phyloP scores from a whole-genome alignment of 768 basidiomycete genomes.

The Clitopilus hobsonii region DNA sequence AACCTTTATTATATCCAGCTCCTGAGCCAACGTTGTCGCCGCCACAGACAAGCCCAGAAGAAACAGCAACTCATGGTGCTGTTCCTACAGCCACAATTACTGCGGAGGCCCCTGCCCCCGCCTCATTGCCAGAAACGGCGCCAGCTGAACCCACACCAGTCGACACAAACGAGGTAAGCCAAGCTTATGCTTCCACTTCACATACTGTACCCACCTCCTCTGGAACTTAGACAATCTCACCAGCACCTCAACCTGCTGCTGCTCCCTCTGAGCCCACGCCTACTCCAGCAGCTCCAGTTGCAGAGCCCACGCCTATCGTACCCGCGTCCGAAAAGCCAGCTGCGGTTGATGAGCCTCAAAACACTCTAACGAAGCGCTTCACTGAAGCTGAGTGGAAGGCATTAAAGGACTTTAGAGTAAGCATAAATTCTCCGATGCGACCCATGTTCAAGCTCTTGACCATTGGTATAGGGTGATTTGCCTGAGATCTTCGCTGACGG shows the following conservation, averaged over 20 bases:
- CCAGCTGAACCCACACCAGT: conserved; percentile 4
- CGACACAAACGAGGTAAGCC: background rate
- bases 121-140: background rate
- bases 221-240: background rate
- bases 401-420: conserved; percentile 62
- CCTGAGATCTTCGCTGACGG: conserved; percentile 54
- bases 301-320: conserved; percentile 8
- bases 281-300: conserved; percentile 5
- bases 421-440: too few relatives aligned
- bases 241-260: conserved; percentile 2
- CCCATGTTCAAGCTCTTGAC: background rate
- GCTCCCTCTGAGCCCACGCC: too few relatives aligned
- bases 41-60: conserved; percentile 12
- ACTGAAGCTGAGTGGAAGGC: conserved; percentile 70
- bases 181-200: too few relatives aligned
- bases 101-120: conserved; percentile 5
- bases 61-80: conserved; percentile 9
- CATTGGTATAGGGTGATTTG: conserved; percentile 29
- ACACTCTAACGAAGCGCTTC: conserved; percentile 63
- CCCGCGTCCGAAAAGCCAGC: conserved; percentile 8
- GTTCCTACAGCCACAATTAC: conserved; percentile 8
- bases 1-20: conserved; percentile 3
- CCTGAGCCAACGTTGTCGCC: conserved; percentile 9
- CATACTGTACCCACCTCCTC: too few relatives aligned
- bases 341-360: conserved; percentile 38